Evolutionary conservation across 2,329 filamentous ascomycete genomes (phyloP).

Genomic region (Zopfia rhizophila): DNA sequence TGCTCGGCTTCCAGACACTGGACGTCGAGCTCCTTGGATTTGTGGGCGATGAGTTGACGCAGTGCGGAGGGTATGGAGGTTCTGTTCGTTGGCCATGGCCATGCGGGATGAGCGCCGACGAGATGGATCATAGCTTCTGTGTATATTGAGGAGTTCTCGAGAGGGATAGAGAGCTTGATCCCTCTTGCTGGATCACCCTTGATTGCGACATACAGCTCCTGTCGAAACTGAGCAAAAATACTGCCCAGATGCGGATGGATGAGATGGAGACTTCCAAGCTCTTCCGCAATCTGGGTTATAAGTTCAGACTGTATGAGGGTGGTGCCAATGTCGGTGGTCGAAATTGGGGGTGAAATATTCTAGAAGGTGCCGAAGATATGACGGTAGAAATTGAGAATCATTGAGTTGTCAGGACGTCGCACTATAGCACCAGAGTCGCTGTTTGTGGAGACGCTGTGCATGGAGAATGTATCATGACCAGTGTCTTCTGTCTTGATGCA

Average conservation of each 20-base stretch:
- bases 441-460: not conserved
- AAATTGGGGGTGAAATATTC: slow-evolving; percentile 27
- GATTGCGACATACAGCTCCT: slow-evolving; percentile 43
- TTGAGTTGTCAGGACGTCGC: no score
- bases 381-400: slow-evolving; percentile 20
- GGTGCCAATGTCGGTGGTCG: slow-evolving; percentile 21
- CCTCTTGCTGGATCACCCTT: slow-evolving; percentile 43
- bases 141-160: slow-evolving; percentile 44
- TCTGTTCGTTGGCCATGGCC: slow-evolving; percentile 28
- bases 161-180: slow-evolving; percentile 38
- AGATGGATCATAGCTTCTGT: slow-evolving; percentile 51
- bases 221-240: slow-evolving; percentile 31
- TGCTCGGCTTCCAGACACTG: slow-evolving; percentile 30
- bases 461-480: not conserved
- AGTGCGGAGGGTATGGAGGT: slow-evolving; percentile 19
- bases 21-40: slow-evolving; percentile 24
- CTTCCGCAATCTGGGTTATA: slow-evolving; percentile 36
- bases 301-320: slow-evolving; percentile 39
- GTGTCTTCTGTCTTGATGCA: slow-evolving; percentile 22
- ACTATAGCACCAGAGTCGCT: not conserved
- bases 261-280: slow-evolving; percentile 33
- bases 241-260: slow-evolving; percentile 35
- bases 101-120: slow-evolving; percentile 38
- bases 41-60: slow-evolving; percentile 23
- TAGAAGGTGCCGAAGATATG: slow-evolving; percentile 42